phyloP scores from a whole-genome alignment of 257 asterid genomes.

The Ehretia macrophylla region DNA sequence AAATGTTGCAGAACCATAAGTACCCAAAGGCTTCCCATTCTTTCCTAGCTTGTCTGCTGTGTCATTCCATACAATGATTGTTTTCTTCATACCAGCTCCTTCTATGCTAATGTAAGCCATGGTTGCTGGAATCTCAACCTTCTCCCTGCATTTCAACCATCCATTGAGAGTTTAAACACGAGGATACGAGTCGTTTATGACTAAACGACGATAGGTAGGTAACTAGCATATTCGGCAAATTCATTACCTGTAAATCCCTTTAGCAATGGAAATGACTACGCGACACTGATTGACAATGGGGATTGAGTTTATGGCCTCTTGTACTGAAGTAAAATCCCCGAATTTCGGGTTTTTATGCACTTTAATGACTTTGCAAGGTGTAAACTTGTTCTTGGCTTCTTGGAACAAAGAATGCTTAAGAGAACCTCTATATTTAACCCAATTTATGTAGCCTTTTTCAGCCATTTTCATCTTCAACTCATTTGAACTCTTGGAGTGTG shows the following conservation, averaged over 20 bases:
- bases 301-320: conserved; percentile 57
- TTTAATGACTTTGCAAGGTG: conserved; percentile 53
- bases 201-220: neutral
- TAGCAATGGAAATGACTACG: conserved; percentile 62
- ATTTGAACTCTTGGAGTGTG: conserved; percentile 27
- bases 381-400: conserved; percentile 52
- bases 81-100: conserved; percentile 54
- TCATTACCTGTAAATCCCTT: conserved; percentile 65
- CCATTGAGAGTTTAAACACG: neutral
- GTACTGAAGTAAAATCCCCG: conserved; percentile 57
- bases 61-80: conserved; percentile 72
- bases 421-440: conserved; percentile 53
- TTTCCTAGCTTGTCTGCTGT: conserved; percentile 61
- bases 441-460: conserved; percentile 43
- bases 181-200: neutral
- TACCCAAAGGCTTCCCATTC: conserved; percentile 59
- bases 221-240: neutral
- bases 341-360: conserved; percentile 55
- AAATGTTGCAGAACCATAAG: conserved; percentile 87
- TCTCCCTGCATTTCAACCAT: conserved; percentile 49
- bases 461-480: conserved; percentile 11
- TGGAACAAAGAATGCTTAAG: conserved; percentile 45
- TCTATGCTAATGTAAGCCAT: conserved; percentile 70
- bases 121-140: conserved; percentile 76
- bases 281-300: conserved; percentile 71